Base-by-base conservation (phyloP, 257 asterid genomes). In the Jacaranda mimosifolia region DNA sequence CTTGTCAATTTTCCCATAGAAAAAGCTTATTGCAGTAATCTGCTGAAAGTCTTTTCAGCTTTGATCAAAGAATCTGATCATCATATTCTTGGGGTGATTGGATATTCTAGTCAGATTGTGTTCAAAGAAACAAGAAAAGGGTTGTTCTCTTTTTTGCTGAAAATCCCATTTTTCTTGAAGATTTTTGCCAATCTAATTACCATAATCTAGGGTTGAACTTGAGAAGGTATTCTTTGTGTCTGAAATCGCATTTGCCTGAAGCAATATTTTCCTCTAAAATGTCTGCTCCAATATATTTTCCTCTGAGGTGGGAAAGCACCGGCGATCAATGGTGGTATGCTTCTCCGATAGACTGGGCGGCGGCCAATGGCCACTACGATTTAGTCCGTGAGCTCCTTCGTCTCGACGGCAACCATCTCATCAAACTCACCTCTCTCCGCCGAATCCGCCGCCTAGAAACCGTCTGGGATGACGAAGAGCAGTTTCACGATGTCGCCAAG, bases 311-410 rank as follows among this genome's bases (percentile, higher is more conserved):
- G 99, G 99, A 95, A 74, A 93, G 98, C 92, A 91, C 99, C 58
- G 98, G 99, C 38, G 98, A 95, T n/a, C 99, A 93, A n/a, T 95
- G 99, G 99, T 95, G 99, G 99, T 95, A 90, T 74, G 99, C 98
- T 15, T 91, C 98, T 55, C 99, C 99, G 32, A 90, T 95, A 52
- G 99, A 95, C 42, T 95, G 90, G 87, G 99, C 99, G 1, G 98
- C 97, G 9, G 99, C 99, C 48, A 95, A 93, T 76, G 99, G 99
- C 18, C 97, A 93, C 86, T 93, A 86, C 82, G 99, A 95, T 42
- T 45, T 93, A 55, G 97, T 93, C 64, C 83, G 96, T 6, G 94
- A 95, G 77, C 97, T 95, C 68, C 97, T 95, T 82, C 97, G 96
- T 58, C 87, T 95, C 46, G 99, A 95, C 58, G 97, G 91, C 66